A percentile compares a stretch with the other conserved stretches of the same genome.
Conservation (phyloP, 345 rosid species). For the Adansonia digitata region DNA sequence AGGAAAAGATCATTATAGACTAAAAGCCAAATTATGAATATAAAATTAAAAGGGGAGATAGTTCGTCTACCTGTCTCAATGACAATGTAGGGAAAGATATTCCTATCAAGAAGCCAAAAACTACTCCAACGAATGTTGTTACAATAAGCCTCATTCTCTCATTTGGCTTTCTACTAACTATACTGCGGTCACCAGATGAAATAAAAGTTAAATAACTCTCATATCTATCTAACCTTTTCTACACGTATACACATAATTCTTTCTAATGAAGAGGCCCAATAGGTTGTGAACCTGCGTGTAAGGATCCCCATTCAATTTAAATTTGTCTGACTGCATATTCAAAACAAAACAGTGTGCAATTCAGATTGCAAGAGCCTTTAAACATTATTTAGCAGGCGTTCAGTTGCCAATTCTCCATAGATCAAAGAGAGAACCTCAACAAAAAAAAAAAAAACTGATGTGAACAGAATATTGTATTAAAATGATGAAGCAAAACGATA, state of each 20-base stretch:
- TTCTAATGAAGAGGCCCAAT: conserved; percentile 9
- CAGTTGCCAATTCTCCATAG: conserved; percentile 11
- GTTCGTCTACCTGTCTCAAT: conserved; percentile 53
- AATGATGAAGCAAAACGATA: neutral
- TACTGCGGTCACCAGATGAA: conserved; percentile 36
- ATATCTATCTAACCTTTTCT: neutral
- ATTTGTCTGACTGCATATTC: conserved; percentile 23
- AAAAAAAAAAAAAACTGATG: conserved; percentile 18
- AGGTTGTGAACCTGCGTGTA: conserved; percentile 52
- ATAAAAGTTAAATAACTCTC: neutral
- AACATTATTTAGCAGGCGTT: conserved; percentile 7
- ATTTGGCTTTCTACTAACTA: conserved; percentile 50
- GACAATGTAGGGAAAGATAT: conserved; percentile 66
- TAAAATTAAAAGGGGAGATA: neutral
- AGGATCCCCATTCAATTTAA: conserved; percentile 50
- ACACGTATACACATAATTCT: neutral
- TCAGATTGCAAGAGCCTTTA: conserved; percentile 17
- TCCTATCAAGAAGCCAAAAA: conserved; percentile 74
- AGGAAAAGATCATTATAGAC: neutral
- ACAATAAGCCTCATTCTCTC: conserved; percentile 67
- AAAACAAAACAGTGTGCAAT: conserved; percentile 14
- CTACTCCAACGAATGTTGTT: conserved; percentile 58
- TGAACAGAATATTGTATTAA: conserved; percentile 2
- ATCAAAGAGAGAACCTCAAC: conserved; percentile 12
- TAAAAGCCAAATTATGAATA: neutral